A percentile compares a stretch with the other conserved stretches of the same genome.
Conservation (phyloP, 805 yeast species). For the Saccharomycopsis lassenensis region DNA sequence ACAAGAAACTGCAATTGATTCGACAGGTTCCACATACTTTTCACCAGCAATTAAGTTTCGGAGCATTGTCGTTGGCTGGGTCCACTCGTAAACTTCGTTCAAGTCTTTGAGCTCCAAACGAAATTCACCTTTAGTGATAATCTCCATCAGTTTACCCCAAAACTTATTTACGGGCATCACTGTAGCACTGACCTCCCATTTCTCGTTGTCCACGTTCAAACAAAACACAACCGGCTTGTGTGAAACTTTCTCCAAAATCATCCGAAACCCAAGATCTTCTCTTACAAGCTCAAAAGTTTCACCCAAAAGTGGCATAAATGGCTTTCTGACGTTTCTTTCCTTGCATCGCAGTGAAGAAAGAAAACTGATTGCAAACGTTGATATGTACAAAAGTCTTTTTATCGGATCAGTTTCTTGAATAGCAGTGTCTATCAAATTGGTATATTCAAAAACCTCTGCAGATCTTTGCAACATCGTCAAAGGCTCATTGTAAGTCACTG, state of each 20-base stretch:
- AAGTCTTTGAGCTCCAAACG: constrained; percentile 43
- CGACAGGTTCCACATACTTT: constrained; percentile 79
- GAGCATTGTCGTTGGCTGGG: constrained; percentile 70
- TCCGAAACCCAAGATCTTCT: constrained; percentile 67
- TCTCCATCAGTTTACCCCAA: constrained; percentile 90
- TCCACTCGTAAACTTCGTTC: constrained; percentile 68
- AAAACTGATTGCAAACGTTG: constrained; percentile 73
- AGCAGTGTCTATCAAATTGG: constrained; percentile 55
- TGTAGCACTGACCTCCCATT: constrained; percentile 62
- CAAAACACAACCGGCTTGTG: constrained; percentile 88
- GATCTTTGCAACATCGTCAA: constrained; percentile 68
- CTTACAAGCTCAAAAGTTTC: constrained; percentile 87
- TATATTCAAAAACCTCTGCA: constrained; percentile 72
- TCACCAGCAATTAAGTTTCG: constrained; percentile 92
- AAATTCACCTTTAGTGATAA: constrained; percentile 63
- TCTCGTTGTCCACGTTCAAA: constrained; percentile 54
- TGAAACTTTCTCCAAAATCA: constrained; percentile 73
- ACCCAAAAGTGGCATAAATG: constrained; percentile 89
- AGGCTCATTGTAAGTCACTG: constrained; percentile 91
- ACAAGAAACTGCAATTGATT: constrained; percentile 53
- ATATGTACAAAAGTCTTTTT: constrained; percentile 53
- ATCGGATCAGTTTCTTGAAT: constrained; percentile 35
- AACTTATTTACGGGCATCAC: constrained; percentile 74
- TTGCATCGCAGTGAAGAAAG: constrained; percentile 64
- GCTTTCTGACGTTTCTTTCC: constrained; percentile 72